Evolutionary conservation across 805 yeast genomes (phyloP), one percentile per base, ranked within the genome.

Genomic region (Torulaspora delbrueckii): DNA sequence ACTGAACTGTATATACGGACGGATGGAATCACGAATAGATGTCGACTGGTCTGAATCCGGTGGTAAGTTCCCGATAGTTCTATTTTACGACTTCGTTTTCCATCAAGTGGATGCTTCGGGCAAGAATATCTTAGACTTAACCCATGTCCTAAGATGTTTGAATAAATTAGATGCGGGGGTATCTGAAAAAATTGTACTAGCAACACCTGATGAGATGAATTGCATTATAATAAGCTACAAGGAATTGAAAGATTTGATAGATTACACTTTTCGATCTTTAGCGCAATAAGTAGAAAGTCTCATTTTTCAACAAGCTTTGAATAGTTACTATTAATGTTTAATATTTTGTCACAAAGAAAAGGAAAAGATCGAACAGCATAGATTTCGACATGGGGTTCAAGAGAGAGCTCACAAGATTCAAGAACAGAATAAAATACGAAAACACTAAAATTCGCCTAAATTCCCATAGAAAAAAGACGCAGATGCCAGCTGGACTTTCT

Each of bases 81-180:
- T 91, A 44, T 91, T 93, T 65, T 76, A 82, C 44, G 95, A 90
- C 63, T 86, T 79, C 59, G 83, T 89, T 2, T 93, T 90, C 68
- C 93, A 86, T 58, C 95, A 87, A 61, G 76, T 74, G 31, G 89
- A 87, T 62, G 90, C 84, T 42, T 65, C 66, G 19, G 96, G 96
- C 10, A 75, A 76, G 56, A 89, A 96, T 2, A 77, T 81, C 1
- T 69, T 88, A 46, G 96, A 93, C 65, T 71, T 93, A 55, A 82
- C 89, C 0, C 88, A 88, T 62, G 90, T 89, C 5, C 69, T 93
- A 49, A 72, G 79, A 40, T 78, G 84, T 56, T 70, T 93, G 58
- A 91, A 91, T 67, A 93, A 91, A 66, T 71, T 93, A 53, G 99
- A 93, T 61, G 95, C 91, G 5, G 98, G 97, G 1, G 75, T 84